Conservation (phyloP, 345 rosid genomes). For the Pistacia atlantica region DNA sequence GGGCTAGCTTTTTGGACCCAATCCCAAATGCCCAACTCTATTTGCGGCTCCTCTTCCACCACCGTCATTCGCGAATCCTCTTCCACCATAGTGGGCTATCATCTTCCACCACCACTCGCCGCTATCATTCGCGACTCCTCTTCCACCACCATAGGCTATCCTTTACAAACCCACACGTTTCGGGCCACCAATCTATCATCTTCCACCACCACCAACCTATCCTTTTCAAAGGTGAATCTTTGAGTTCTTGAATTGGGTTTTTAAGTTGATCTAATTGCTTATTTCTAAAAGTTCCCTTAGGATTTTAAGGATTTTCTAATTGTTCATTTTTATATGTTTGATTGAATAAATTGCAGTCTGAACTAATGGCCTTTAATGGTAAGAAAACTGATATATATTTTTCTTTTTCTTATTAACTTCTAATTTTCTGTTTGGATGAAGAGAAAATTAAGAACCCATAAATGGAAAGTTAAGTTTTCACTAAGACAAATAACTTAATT, state of each 20-base stretch:
- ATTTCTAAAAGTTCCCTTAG: neutral
- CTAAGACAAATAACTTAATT: too few species aligned
- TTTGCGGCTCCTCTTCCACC: too few species aligned
- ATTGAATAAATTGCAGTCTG: conserved; percentile 77
- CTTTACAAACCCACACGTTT: too few species aligned
- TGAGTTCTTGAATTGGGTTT: neutral
- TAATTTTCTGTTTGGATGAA: conserved; percentile 6
- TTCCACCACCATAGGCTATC: too few species aligned
- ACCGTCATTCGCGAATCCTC: too few species aligned
- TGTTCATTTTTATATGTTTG: neutral
- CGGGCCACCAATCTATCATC: too few species aligned
- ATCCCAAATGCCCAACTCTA: too few species aligned
- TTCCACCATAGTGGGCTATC: too few species aligned
- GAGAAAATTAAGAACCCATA: neutral
- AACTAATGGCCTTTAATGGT: conserved; percentile 92
- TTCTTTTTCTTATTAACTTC: neutral
- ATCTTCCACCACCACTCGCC: too few species aligned
- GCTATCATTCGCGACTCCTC: too few species aligned
- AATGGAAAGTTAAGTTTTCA: neutral
- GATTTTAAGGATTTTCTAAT: neutral
- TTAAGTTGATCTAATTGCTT: neutral
- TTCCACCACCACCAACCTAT: neutral
- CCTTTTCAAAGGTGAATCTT: neutral
- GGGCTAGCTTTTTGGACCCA: too few species aligned
- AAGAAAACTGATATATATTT: conserved; percentile 9